Conservation (phyloP, 2,329 filamentous ascomycete species). For the Fusarium sp. region DNA sequence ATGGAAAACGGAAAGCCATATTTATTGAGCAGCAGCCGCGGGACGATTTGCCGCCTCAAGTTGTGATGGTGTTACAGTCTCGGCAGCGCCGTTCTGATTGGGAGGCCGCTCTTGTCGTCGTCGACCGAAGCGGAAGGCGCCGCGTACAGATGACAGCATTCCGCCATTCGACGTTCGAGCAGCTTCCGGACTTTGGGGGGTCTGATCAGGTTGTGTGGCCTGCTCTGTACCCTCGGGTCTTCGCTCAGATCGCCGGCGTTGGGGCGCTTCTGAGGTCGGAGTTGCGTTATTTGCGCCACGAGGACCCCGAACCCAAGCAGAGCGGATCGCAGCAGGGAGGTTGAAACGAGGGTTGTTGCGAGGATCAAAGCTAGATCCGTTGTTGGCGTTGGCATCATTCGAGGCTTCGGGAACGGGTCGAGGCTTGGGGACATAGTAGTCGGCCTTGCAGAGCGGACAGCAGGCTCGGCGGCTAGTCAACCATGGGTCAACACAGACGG, state of each 20-base stretch:
- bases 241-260: slow-evolving; percentile 19
- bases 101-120: slow-evolving; percentile 38
- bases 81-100: slow-evolving; percentile 23
- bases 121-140: slow-evolving; percentile 49
- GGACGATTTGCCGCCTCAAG: slow-evolving; percentile 58
- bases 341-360: slow-evolving; percentile 61
- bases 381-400: slow-evolving; percentile 51
- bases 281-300: slow-evolving; percentile 12
- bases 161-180: slow-evolving; percentile 35
- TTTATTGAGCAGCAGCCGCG: slow-evolving; percentile 29
- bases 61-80: slow-evolving; percentile 58
- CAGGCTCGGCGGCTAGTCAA: slow-evolving; percentile 93
- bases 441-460: slow-evolving; percentile 97
- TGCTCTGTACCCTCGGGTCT: slow-evolving; percentile 26
- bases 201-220: slow-evolving; percentile 20
- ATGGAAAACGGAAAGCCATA: slow-evolving; percentile 12
- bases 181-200: slow-evolving; percentile 21
- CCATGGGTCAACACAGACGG: slow-evolving; percentile 96
- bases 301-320: slow-evolving; percentile 53
- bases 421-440: slow-evolving; percentile 96
- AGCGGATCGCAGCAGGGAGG: slow-evolving; percentile 57
- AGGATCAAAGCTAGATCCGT: slow-evolving; percentile 45
- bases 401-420: slow-evolving; percentile 64
- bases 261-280: slow-evolving; percentile 4
- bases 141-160: slow-evolving; percentile 49